Conservation (phyloP, 2,329 filamentous ascomycete species). For the Fusarium vanettenii region DNA sequence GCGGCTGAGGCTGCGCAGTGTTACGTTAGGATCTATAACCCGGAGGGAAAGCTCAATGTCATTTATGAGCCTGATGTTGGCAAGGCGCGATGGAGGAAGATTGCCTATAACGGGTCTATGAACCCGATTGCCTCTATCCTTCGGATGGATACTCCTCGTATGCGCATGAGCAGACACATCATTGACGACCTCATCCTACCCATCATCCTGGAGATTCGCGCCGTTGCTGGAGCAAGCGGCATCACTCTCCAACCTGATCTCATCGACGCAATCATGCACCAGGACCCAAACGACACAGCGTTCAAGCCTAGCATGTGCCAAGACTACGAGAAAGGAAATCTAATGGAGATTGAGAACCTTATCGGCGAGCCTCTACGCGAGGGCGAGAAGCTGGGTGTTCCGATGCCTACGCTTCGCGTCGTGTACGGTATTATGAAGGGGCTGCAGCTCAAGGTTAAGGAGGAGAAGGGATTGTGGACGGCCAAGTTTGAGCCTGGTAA, state of each 20-base stretch:
- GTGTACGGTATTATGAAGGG: conserved; percentile 61
- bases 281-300: conserved; percentile 61
- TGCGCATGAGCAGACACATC: conserved; percentile 55
- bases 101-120: conserved; percentile 63
- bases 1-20: conserved; percentile 49
- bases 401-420: conserved; percentile 60
- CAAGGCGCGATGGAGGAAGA: conserved; percentile 61
- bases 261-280: conserved; percentile 57
- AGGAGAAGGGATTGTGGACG: conserved; percentile 51
- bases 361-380: conserved; percentile 64
- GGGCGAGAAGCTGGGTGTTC: conserved; percentile 56
- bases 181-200: conserved; percentile 62
- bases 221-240: conserved; percentile 57
- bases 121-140: conserved; percentile 65
- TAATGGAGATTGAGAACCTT: conserved; percentile 62
- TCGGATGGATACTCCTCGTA: conserved; percentile 61
- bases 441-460: conserved; percentile 52
- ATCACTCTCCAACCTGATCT: conserved; percentile 55
- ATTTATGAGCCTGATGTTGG: conserved; percentile 55
- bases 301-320: conserved; percentile 66
- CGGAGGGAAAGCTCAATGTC: conserved; percentile 57
- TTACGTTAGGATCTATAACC: conserved; percentile 61
- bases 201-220: conserved; percentile 64
- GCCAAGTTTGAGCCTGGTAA: conserved; percentile 38
- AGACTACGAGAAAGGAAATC: conserved; percentile 58